These are phyloP conservation scores for Ceratobasidium theobromae DNA, from an alignment of 1,284 basidiomycete species.

Conservation along the genomic window DNA sequence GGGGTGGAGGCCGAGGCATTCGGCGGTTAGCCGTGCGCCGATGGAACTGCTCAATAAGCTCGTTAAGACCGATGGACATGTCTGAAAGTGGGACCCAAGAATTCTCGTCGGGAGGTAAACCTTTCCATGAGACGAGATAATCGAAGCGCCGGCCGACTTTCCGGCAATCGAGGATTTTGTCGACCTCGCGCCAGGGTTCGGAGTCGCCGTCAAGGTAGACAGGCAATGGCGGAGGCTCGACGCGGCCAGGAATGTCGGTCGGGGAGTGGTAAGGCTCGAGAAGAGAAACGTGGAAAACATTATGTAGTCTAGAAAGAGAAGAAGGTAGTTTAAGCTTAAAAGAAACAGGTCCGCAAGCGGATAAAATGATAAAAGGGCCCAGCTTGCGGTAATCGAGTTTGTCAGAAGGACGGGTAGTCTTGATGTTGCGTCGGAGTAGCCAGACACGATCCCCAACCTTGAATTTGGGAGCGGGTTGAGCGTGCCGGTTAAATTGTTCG, in stretches of 20 bases:
- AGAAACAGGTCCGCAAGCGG: constrained; percentile 37
- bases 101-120: background rate
- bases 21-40: background rate
- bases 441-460: constrained; percentile 45
- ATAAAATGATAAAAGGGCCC: constrained; percentile 46
- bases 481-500: constrained; percentile 8
- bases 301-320: constrained; percentile 37
- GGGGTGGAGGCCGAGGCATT: background rate
- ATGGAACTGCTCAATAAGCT: background rate
- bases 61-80: background rate
- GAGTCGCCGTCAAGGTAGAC: constrained; percentile 39
- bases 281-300: constrained; percentile 49
- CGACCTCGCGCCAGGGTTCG: constrained; percentile 38
- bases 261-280: constrained; percentile 43
- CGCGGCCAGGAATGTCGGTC: constrained; percentile 36
- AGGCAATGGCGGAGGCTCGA: constrained; percentile 40
- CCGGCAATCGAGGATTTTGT: constrained; percentile 39
- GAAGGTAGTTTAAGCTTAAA: constrained; percentile 37
- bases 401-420: constrained; percentile 45
- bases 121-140: background rate
- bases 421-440: constrained; percentile 45
- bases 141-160: background rate
- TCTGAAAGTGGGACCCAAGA: background rate
- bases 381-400: constrained; percentile 46
- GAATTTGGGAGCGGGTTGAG: constrained; percentile 39